Evolutionary conservation across 768 basidiomycete species (phyloP).

Genomic region (Rhizopogon roseolus): DNA sequence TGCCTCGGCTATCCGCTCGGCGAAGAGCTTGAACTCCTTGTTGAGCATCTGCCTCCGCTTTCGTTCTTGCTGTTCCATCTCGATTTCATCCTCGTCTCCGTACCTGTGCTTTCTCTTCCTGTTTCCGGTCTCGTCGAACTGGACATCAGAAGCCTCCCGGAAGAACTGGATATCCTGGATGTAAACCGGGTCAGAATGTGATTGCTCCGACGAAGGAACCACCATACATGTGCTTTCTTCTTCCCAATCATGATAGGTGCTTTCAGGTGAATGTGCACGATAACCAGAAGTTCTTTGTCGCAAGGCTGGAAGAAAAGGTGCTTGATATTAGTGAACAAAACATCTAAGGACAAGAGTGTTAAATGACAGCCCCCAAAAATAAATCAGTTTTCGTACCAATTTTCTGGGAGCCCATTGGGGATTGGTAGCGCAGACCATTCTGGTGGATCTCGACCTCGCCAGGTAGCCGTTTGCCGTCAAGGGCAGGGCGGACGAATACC

Average conservation of each 20-base stretch:
- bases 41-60: conserved; percentile 86
- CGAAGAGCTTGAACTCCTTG: conserved; percentile 91
- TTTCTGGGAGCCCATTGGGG: conserved; percentile 81
- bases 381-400: conserved; percentile 56
- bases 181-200: conserved; percentile 1
- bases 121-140: conserved; percentile 99
- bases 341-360: conserved; percentile 44
- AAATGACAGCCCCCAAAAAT: conserved; percentile 3
- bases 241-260: conserved; percentile 98
- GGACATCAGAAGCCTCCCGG: conserved; percentile 94
- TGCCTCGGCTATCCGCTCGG: conserved; percentile 88
- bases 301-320: conserved; percentile 99
- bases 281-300: conserved; percentile 90
- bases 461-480: conserved; percentile 91
- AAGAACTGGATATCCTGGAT: conserved; percentile 93
- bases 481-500: conserved; percentile 88
- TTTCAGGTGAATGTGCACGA: conserved; percentile 90
- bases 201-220: neutral
- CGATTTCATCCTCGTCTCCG: conserved; percentile 98
- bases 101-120: conserved; percentile 95
- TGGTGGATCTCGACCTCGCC: conserved; percentile 99
- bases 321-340: conserved; percentile 95
- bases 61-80: conserved; percentile 96
- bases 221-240: conserved; percentile 88
- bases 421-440: conserved; percentile 92